A percentile compares a stretch with the other conserved stretches of the same genome.
These are phyloP conservation scores for Pinus tabuliformis DNA, from an alignment of 75 land plant species.

Conservation along the genomic window DNA sequence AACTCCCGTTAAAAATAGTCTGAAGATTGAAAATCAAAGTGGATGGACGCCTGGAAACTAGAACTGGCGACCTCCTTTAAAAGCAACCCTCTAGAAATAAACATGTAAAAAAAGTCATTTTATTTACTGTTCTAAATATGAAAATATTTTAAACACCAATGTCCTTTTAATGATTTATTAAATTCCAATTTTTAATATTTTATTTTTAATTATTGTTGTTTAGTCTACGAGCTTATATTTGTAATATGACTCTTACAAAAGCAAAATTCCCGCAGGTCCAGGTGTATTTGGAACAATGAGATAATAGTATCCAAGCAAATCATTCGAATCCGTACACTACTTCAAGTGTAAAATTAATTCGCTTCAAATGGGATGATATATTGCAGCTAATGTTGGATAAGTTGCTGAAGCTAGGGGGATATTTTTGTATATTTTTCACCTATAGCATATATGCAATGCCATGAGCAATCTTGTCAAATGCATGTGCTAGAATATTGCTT, in stretches of 20 bases:
- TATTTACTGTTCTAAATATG: no score
- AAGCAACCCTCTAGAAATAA: no score
- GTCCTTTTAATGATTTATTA: no score
- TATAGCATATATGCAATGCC: conserved; percentile 79
- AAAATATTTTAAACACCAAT: no score
- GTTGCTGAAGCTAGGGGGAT: conserved; percentile 84
- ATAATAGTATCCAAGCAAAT: conserved; percentile 80
- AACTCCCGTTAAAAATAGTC: no score
- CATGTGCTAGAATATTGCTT: conserved; percentile 89
- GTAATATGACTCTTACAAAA: conserved; percentile 6
- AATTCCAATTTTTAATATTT: no score
- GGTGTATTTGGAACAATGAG: conserved; percentile 82
- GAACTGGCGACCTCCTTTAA: no score
- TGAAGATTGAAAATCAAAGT: no score
- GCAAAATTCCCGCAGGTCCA: conserved; percentile 80
- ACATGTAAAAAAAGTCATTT: no score
- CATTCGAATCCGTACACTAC: conserved; percentile 84
- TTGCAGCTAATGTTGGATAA: conserved; percentile 81
- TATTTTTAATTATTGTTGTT: no score
- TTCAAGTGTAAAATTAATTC: conserved; percentile 90
- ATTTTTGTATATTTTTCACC: conserved; percentile 90
- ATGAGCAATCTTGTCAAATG: conserved; percentile 67
- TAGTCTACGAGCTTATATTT: no score
- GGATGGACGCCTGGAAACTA: no score
- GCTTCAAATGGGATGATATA: conserved; percentile 83